Percentiles rank a stretch among this genome's conserved stretches.
phyloP scores from a whole-genome alignment of 805 yeast species.

The Maudiozyma saulgeensis region DNA sequence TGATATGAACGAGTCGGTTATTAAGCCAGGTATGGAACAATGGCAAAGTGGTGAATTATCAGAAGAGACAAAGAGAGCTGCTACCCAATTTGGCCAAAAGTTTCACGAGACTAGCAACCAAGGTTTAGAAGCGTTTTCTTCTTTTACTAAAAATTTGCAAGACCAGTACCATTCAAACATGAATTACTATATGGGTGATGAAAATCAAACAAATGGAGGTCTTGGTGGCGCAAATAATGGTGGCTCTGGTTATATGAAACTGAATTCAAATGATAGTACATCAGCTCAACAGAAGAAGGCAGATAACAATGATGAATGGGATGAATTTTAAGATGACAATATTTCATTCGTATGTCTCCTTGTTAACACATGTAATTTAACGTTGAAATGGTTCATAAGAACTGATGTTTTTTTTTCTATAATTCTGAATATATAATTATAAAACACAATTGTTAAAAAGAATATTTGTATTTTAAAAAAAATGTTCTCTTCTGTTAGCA shows the following conservation, averaged over 20 bases:
- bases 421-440: neutral
- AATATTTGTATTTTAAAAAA: neutral
- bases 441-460: neutral
- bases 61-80: slow-evolving; percentile 79
- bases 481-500: neutral
- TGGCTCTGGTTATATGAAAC: slow-evolving; percentile 39
- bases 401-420: neutral
- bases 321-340: slow-evolving; percentile 38
- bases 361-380: neutral
- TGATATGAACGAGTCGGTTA: slow-evolving; percentile 80
- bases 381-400: neutral
- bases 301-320: slow-evolving; percentile 55
- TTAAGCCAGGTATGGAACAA: slow-evolving; percentile 82
- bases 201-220: slow-evolving; percentile 34
- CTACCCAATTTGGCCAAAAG: slow-evolving; percentile 91
- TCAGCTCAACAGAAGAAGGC: slow-evolving; percentile 29
- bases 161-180: slow-evolving; percentile 25
- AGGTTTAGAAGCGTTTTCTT: slow-evolving; percentile 58
- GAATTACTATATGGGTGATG: slow-evolving; percentile 27
- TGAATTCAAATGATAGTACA: slow-evolving; percentile 35
- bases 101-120: slow-evolving; percentile 80
- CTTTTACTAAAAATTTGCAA: slow-evolving; percentile 40
- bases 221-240: slow-evolving; percentile 25
- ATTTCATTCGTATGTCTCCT: neutral
- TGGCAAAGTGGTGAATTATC: slow-evolving; percentile 65